These are phyloP conservation scores for Verbascum thapsus DNA, from an alignment of 257 asterid species.

Conservation along the genomic window DNA sequence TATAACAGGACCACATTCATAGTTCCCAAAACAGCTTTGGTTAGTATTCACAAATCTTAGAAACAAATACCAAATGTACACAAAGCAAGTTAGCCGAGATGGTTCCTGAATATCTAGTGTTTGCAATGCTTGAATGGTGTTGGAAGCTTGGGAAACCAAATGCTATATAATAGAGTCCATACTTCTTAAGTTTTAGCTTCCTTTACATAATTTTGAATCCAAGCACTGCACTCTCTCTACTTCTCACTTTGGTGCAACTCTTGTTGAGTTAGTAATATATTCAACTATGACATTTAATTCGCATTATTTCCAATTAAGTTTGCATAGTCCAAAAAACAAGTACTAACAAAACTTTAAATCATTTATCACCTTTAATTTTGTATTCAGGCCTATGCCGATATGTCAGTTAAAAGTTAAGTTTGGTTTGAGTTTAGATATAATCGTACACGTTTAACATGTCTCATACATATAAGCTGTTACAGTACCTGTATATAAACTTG, in stretches of 20 bases:
- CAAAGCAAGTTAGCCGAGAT: background rate
- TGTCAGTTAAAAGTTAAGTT: constrained; percentile 10
- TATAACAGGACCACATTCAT: no score
- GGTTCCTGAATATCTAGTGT: no score
- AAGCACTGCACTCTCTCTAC: constrained; percentile 5
- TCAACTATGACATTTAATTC: background rate
- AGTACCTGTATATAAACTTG: no score
- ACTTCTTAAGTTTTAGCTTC: background rate
- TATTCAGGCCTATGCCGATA: background rate
- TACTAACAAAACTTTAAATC: background rate
- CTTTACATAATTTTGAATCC: background rate
- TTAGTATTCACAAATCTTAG: background rate
- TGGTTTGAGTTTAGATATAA: constrained; percentile 10
- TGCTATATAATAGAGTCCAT: background rate
- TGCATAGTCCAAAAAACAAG: background rate
- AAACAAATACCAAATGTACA: no score
- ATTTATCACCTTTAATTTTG: constrained; percentile 5
- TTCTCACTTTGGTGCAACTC: constrained; percentile 8
- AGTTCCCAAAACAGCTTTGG: constrained; percentile 7
- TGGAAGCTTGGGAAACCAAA: constrained; percentile 18
- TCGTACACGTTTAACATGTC: background rate
- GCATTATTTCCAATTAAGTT: constrained; percentile 11
- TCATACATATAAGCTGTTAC: background rate
- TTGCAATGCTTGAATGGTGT: no score
- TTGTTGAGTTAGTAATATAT: background rate